A percentile compares a stretch with the other conserved stretches of the same genome.
phyloP scores from a whole-genome alignment of 108 stramenopile species.

The Pseudonitzschia pungens region DNA sequence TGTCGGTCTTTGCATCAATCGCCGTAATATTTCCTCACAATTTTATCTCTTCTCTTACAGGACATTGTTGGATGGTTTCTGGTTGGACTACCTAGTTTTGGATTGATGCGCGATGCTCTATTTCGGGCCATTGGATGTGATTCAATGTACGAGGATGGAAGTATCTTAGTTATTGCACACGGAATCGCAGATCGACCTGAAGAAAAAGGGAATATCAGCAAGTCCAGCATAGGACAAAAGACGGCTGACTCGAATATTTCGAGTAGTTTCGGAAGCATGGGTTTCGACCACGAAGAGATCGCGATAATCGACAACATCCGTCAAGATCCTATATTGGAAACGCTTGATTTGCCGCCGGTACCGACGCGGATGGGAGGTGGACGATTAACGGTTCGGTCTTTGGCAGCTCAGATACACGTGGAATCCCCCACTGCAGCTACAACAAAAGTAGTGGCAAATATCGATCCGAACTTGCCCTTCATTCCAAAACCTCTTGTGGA shows the following conservation, averaged over 20 bases:
- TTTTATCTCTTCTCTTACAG: neutral
- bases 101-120: constrained; percentile 69
- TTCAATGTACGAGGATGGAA: constrained; percentile 81
- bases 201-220: constrained; percentile 18
- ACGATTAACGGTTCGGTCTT: constrained; percentile 76
- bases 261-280: neutral
- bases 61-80: constrained; percentile 85
- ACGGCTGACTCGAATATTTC: neutral
- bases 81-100: constrained; percentile 65
- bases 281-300: constrained; percentile 4
- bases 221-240: neutral
- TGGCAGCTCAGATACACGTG: constrained; percentile 71
- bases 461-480: constrained; percentile 85
- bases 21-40: too few relatives aligned
- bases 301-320: constrained; percentile 37
- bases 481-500: constrained; percentile 86
- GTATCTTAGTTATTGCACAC: constrained; percentile 74
- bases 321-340: constrained; percentile 52
- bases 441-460: constrained; percentile 83
- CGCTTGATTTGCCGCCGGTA: constrained; percentile 61
- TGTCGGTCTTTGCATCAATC: too few relatives aligned
- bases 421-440: constrained; percentile 71
- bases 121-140: constrained; percentile 91
- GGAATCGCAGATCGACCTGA: constrained; percentile 64
- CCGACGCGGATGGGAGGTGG: constrained; percentile 71